These are phyloP conservation scores for Metschnikowia dekortorum DNA, from an alignment of 805 yeast species.

Conservation along the genomic window DNA sequence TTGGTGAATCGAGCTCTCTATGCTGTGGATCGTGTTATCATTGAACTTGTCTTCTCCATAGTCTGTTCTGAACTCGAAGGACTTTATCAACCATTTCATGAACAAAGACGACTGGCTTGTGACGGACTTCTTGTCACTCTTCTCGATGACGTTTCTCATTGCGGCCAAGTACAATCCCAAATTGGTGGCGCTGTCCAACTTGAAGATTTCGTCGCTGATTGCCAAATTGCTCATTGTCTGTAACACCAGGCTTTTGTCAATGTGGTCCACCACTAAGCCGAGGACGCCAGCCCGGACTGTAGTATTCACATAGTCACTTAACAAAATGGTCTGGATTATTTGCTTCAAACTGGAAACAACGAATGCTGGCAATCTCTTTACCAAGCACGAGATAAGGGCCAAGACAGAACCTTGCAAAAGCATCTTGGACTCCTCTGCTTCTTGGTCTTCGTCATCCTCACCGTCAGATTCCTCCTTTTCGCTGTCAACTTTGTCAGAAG, in stretches of 20 bases:
- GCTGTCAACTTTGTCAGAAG: slow-evolving; percentile 15
- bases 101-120: slow-evolving; percentile 64
- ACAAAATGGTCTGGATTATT: slow-evolving; percentile 55
- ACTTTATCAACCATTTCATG: slow-evolving; percentile 60
- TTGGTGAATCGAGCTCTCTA: slow-evolving; percentile 71
- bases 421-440: slow-evolving; percentile 23
- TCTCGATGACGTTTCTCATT: slow-evolving; percentile 62
- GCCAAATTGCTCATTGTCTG: slow-evolving; percentile 61
- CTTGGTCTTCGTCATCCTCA: slow-evolving; percentile 17
- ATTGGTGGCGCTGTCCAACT: slow-evolving; percentile 29
- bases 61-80: slow-evolving; percentile 67
- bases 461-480: slow-evolving; percentile 19
- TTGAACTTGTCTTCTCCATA: slow-evolving; percentile 47
- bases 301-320: slow-evolving; percentile 55
- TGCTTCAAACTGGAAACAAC: slow-evolving; percentile 64
- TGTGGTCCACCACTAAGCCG: slow-evolving; percentile 56
- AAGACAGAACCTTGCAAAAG: slow-evolving; percentile 67
- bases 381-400: slow-evolving; percentile 65
- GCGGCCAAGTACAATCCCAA: slow-evolving; percentile 69
- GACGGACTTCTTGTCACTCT: slow-evolving; percentile 69
- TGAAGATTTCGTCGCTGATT: slow-evolving; percentile 37
- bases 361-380: slow-evolving; percentile 84
- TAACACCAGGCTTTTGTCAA: slow-evolving; percentile 63
- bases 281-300: slow-evolving; percentile 59
- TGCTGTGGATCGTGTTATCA: slow-evolving; percentile 68